Evolutionary conservation across 768 basidiomycete species (phyloP).

Genomic region (Collybiopsis luxurians): DNA sequence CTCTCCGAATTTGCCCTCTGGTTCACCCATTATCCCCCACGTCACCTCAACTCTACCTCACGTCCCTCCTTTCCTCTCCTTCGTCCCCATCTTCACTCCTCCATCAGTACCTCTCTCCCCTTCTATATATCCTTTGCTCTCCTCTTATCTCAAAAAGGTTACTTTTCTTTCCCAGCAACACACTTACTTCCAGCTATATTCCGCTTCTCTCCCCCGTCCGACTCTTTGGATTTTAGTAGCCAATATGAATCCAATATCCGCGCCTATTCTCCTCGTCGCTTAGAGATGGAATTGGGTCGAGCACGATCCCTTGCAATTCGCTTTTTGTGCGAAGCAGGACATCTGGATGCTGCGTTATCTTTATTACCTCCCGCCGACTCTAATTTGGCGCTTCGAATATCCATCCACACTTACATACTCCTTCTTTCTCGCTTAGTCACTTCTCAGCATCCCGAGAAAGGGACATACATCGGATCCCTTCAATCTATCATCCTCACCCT

Average conservation of each 20-base stretch:
- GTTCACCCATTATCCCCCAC: background rate
- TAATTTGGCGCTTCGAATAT: conserved; percentile 26
- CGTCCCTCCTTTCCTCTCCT: conserved; percentile 17
- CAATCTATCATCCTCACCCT: background rate
- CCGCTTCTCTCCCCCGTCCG: conserved; percentile 35
- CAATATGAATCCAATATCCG: conserved; percentile 25
- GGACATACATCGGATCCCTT: background rate
- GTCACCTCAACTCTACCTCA: background rate
- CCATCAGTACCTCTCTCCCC: conserved; percentile 20
- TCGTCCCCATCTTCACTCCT: conserved; percentile 21
- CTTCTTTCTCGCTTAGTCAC: conserved; percentile 24
- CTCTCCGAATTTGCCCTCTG: conserved; percentile 4
- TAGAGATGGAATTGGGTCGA: background rate
- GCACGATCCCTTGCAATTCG: conserved; percentile 35
- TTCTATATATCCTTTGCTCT: conserved; percentile 28
- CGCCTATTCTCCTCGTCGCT: background rate
- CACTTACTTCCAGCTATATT: conserved; percentile 36
- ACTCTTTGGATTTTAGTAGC: conserved; percentile 37
- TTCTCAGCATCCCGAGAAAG: background rate
- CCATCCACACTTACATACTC: conserved; percentile 33
- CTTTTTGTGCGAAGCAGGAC: conserved; percentile 34
- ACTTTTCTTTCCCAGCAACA: conserved; percentile 16
- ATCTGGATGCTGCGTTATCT: conserved; percentile 39
- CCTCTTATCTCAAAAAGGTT: conserved; percentile 40
- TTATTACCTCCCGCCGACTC: conserved; percentile 35